phyloP scores from a whole-genome alignment of 345 rosid genomes.

The Anastatica hierochuntica region DNA sequence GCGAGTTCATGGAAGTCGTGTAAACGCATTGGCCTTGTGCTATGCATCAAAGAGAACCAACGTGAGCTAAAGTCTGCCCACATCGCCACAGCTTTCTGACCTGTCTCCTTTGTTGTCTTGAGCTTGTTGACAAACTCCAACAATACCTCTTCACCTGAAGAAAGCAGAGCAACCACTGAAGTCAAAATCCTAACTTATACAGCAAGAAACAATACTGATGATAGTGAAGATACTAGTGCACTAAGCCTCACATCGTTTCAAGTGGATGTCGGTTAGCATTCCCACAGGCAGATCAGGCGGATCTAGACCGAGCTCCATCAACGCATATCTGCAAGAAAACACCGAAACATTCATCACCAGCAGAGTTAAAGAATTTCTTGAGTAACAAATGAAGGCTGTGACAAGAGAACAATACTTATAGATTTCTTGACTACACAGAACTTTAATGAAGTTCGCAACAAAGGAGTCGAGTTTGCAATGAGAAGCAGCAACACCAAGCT shows the following conservation, averaged over 20 bases:
- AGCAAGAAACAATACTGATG: not conserved
- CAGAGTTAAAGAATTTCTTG: not conserved
- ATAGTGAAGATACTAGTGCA: not conserved
- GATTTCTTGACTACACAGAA: conserved; percentile 62
- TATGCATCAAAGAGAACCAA: conserved; percentile 66
- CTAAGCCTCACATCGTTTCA: conserved; percentile 46
- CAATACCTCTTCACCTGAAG: conserved; percentile 54
- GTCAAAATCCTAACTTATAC: not conserved
- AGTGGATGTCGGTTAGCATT: conserved; percentile 52
- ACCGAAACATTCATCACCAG: not conserved
- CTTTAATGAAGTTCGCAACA: conserved; percentile 55
- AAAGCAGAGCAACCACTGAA: not conserved
- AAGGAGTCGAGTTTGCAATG: conserved; percentile 61
- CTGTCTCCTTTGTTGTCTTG: conserved; percentile 37
- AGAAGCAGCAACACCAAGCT: conserved; percentile 50
- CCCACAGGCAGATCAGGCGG: conserved; percentile 62
- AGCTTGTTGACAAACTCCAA: conserved; percentile 41
- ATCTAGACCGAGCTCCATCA: conserved; percentile 68
- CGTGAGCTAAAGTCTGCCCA: conserved; percentile 74
- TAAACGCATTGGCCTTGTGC: conserved; percentile 53
- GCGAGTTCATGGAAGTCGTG: conserved; percentile 58
- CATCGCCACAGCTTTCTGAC: conserved; percentile 46
- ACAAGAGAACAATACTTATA: conserved; percentile 36
- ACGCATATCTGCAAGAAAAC: conserved; percentile 39
- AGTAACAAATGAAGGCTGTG: not conserved